Conservation (phyloP, 495 filamentous ascomycete genomes). For the Aspergillus ostianus region DNA sequence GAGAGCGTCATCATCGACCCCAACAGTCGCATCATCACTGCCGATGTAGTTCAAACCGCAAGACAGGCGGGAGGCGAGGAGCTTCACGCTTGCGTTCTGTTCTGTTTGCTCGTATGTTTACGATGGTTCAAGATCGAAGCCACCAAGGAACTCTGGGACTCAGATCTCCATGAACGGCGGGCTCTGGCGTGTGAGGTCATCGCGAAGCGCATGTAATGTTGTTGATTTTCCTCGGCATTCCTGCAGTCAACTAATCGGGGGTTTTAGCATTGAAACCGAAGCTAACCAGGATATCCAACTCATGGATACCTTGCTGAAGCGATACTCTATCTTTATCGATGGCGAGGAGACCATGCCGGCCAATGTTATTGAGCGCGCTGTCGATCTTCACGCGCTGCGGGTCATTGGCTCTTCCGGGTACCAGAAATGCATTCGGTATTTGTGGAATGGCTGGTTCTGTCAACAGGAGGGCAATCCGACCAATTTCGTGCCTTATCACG, state of each 20-base stretch:
- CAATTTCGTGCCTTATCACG: slow-evolving; percentile 78
- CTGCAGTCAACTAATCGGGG: slow-evolving; percentile 11
- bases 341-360: slow-evolving; percentile 68
- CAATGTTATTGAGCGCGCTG: slow-evolving; percentile 88
- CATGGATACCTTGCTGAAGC: slow-evolving; percentile 80
- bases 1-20: slow-evolving; percentile 66
- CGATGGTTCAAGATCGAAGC: slow-evolving; percentile 89
- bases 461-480: slow-evolving; percentile 88
- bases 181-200: slow-evolving; percentile 90
- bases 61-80: slow-evolving; percentile 76
- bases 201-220: slow-evolving; percentile 76
- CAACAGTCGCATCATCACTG: slow-evolving; percentile 82
- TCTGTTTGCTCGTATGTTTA: slow-evolving; percentile 82
- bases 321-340: slow-evolving; percentile 77
- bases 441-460: slow-evolving; percentile 95
- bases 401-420: slow-evolving; percentile 92
- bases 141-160: slow-evolving; percentile 81
- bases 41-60: slow-evolving; percentile 72
- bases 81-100: slow-evolving; percentile 74
- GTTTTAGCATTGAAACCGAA: slow-evolving; percentile 70
- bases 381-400: slow-evolving; percentile 84
- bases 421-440: slow-evolving; percentile 86
- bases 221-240: background rate
- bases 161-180: slow-evolving; percentile 74
- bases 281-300: slow-evolving; percentile 74